Evolutionary conservation across 495 filamentous ascomycete genomes (phyloP).

Genomic region (Hyaloscypha finlandica): DNA sequence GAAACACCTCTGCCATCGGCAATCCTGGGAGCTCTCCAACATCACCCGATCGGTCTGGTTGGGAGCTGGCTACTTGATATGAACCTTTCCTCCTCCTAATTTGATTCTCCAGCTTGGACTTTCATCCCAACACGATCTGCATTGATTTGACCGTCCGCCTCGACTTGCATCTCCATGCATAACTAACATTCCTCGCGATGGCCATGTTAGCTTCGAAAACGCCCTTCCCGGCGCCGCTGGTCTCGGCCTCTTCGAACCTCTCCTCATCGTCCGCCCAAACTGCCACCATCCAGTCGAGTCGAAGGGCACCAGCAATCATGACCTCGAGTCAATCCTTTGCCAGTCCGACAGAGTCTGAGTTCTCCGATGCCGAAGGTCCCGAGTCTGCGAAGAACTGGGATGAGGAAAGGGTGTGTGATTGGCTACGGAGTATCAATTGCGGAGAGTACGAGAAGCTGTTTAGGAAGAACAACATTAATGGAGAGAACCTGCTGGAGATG

Average conservation of each 20-base stretch:
- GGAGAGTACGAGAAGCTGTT: conserved; percentile 92
- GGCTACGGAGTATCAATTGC: conserved; percentile 87
- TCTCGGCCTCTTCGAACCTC: conserved; percentile 53
- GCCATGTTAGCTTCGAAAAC: conserved; percentile 87
- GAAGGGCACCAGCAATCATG: conserved; percentile 56
- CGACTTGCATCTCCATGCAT: conserved; percentile 14
- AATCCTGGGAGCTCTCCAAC: background rate
- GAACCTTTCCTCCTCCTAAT: background rate
- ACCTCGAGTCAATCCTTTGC: conserved; percentile 67
- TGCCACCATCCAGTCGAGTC: conserved; percentile 53
- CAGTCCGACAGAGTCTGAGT: conserved; percentile 93
- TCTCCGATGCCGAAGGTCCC: conserved; percentile 69
- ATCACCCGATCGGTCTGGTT: background rate
- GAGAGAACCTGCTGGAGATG: conserved; percentile 93
- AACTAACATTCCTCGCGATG: conserved; percentile 48
- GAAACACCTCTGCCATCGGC: background rate
- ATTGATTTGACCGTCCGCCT: conserved; percentile 12
- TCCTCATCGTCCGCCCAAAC: conserved; percentile 52
- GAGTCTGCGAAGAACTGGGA: conserved; percentile 76
- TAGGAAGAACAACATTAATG: conserved; percentile 91
- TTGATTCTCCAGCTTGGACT: conserved; percentile 3
- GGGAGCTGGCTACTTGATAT: background rate
- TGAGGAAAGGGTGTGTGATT: conserved; percentile 86
- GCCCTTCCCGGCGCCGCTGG: conserved; percentile 67
- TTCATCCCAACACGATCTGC: conserved; percentile 8